Base-by-base conservation (phyloP, 495 filamentous ascomycete species). In the Hamigera avellanea region DNA sequence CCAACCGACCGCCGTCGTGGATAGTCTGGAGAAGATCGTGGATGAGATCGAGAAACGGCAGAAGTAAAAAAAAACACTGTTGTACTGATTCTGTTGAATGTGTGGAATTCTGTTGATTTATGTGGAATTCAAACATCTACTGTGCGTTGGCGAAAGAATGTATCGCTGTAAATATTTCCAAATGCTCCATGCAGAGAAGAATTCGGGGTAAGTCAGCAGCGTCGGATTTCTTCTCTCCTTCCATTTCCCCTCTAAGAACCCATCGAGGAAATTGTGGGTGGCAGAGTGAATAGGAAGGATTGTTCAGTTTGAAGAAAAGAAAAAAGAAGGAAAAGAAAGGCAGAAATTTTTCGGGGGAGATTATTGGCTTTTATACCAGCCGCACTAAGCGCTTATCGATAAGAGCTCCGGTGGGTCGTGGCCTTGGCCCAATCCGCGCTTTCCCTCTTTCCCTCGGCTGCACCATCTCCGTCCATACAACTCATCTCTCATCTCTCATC, bases 121-220 rank as follows among this genome's bases (percentile, higher is more conserved):
- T 23, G 5, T 23, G 21, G 21, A 23, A 23, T 5, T 5, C 9
- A 9, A 23, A 23, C 21, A 23, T 4, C 4, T 23, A 23, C 5
- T 23, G 4, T 23, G 14, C 23, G 12, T 29, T 10, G 27, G 8
- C 14, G 12, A 48, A 16, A 46, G 33, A 41, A 57, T 67, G 63
- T 67, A 54, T 53, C 49, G 65, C 62, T 58, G 58, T 57, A 55
- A 47, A 46, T 64, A 61, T 67, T 68, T 69, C 65, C 65, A 63
- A 61, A 67, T 53, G 54, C 64, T 67, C 64, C 64, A 69, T 50
- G 47, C 41, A 30, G 54, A 59, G 56, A 56, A 66, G 65, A 57
- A 47, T 63, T 54, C 52, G 62, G 65, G 65, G 65, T 69, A 69
- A 69, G 65, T 56, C 57, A 58, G 55, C 65, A 59, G 38, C 37